Evolutionary conservation across 768 basidiomycete genomes (phyloP).

Genomic region (Paxillus ammoniavirescens): DNA sequence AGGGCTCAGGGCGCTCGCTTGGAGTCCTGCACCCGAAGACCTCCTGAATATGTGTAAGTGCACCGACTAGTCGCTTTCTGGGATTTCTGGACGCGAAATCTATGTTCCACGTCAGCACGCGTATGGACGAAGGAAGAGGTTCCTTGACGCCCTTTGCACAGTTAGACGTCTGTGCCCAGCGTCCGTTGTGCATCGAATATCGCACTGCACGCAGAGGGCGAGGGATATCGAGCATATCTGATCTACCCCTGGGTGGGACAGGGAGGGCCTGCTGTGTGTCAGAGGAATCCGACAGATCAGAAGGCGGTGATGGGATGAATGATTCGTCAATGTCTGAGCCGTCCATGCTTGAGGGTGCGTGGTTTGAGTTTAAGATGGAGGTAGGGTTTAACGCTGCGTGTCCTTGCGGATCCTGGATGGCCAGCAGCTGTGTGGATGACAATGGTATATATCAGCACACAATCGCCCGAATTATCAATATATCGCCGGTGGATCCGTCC

Average conservation of each 20-base stretch:
- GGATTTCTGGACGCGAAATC: conserved; percentile 42
- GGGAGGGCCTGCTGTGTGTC: conserved; percentile 25
- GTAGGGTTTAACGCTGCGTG: conserved; percentile 9
- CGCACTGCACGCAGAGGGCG: conserved; percentile 32
- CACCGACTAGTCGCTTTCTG: conserved; percentile 44
- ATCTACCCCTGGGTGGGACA: conserved; percentile 13
- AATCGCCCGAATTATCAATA: conserved; percentile 5
- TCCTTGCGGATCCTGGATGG: conserved; percentile 7
- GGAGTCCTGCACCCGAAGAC: conserved; percentile 47
- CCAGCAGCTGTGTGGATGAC: not conserved
- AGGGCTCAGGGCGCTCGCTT: conserved; percentile 49
- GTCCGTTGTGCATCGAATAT: conserved; percentile 30
- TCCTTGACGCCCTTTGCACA: conserved; percentile 35
- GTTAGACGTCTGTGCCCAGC: conserved; percentile 34
- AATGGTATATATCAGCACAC: not conserved
- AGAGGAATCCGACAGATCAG: conserved; percentile 23
- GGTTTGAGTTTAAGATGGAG: conserved; percentile 8
- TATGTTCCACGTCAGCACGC: conserved; percentile 73
- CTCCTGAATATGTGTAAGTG: conserved; percentile 54
- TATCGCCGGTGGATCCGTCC: conserved; percentile 9
- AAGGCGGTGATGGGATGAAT: conserved; percentile 29
- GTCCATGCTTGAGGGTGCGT: conserved; percentile 20
- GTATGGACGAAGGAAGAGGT: conserved; percentile 43
- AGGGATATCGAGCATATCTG: conserved; percentile 24
- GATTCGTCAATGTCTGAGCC: conserved; percentile 28